Percentiles rank a stretch among this genome's conserved stretches.
phyloP scores from a whole-genome alignment of 441 rosid species.

The Arabidopsis lyrata region DNA sequence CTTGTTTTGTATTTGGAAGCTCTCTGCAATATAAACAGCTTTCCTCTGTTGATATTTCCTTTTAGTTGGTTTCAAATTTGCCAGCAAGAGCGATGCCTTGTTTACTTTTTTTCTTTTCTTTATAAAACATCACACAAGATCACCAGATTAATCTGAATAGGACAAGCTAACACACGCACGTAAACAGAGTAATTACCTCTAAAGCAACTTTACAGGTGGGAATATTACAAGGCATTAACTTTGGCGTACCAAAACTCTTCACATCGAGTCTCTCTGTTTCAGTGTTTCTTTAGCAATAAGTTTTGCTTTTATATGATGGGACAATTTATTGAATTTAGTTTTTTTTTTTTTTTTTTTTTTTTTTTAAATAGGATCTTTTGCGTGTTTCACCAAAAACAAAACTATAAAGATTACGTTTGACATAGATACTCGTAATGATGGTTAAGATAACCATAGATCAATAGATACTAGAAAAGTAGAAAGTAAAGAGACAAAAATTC shows the following conservation, averaged over 20 bases:
- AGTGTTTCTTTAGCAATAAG: constrained; percentile 4
- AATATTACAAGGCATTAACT: constrained; percentile 11
- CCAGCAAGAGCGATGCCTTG: constrained; percentile 6
- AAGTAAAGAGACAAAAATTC: constrained; percentile 43
- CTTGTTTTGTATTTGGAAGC: constrained; percentile 25
- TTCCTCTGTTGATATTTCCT: background rate
- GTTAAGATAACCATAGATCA: constrained; percentile 26
- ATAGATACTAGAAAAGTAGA: background rate
- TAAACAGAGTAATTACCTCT: background rate
- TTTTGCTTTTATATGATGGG: constrained; percentile 9
- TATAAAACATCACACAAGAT: background rate
- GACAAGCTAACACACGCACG: constrained; percentile 12
- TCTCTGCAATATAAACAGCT: constrained; percentile 13
- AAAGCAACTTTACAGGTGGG: constrained; percentile 6
- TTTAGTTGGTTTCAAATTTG: constrained; percentile 18
- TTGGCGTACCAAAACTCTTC: constrained; percentile 1
- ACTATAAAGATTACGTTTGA: constrained; percentile 10
- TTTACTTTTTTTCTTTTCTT: background rate
- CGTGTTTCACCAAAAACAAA: background rate
- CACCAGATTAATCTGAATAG: constrained; percentile 5
- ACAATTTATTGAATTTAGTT: background rate
- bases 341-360: no score
- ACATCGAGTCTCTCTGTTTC: background rate
- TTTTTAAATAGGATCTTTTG: background rate
- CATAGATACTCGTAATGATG: constrained; percentile 20